Conservation (phyloP, 208 protist genomes). For the Crithidia expoeki region DNA sequence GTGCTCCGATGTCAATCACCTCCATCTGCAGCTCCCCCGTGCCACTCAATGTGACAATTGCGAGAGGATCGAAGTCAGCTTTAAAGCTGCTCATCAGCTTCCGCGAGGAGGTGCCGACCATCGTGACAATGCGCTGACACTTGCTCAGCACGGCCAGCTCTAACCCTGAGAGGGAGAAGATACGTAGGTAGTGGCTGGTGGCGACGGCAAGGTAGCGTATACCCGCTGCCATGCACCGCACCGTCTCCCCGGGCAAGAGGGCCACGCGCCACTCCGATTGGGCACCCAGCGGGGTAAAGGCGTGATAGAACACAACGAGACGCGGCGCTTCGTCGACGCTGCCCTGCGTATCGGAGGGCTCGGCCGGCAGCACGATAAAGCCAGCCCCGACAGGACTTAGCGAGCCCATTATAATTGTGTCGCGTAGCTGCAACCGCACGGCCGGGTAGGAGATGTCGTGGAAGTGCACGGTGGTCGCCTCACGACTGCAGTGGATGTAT, state of each 20-base stretch:
- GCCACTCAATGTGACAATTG: constrained; percentile 56
- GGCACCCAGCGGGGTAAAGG: constrained; percentile 74
- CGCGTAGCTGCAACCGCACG: constrained; percentile 65
- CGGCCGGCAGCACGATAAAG: constrained; percentile 57
- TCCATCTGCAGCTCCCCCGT: constrained; percentile 58
- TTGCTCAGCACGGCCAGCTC: constrained; percentile 84
- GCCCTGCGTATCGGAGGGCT: constrained; percentile 33
- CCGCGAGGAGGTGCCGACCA: constrained; percentile 76
- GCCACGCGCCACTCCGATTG: constrained; percentile 83
- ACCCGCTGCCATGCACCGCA: constrained; percentile 78
- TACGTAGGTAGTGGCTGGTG: constrained; percentile 76
- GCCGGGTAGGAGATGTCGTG: constrained; percentile 78
- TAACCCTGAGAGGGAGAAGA: constrained; percentile 84
- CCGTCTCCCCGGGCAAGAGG: constrained; percentile 71
- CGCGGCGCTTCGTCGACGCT: constrained; percentile 52
- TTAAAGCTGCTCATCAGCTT: constrained; percentile 60
- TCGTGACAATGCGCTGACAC: constrained; percentile 77
- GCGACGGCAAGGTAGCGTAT: constrained; percentile 78
- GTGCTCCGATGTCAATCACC: constrained; percentile 77
- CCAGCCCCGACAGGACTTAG: constrained; percentile 78
- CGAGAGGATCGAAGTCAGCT: constrained; percentile 79
- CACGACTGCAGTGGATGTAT: constrained; percentile 67
- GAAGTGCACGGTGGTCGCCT: constrained; percentile 78
- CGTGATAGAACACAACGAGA: constrained; percentile 74
- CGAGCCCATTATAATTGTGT: constrained; percentile 71